phyloP scores from a whole-genome alignment of 768 basidiomycete species.

The Nidularia sp. region DNA sequence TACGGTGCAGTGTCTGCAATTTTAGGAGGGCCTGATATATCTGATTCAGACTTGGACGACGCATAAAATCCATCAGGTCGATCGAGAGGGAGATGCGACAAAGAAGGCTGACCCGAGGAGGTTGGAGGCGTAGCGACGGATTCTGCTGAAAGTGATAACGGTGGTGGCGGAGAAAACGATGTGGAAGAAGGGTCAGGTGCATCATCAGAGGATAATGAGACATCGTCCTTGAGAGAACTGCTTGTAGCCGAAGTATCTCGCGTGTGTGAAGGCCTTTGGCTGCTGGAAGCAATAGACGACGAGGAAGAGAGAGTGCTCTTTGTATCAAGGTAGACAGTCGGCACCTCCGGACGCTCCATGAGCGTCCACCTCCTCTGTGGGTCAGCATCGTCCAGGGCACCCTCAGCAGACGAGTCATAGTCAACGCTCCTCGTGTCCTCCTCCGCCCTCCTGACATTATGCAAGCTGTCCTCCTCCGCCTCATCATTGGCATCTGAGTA shows the following conservation, averaged over 20 bases:
- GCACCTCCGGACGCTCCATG: constrained; percentile 19
- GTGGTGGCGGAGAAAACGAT: constrained; percentile 30
- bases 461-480: constrained; percentile 19
- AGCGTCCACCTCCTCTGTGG: constrained; percentile 9
- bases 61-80: constrained; percentile 14
- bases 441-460: constrained; percentile 16
- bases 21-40: constrained; percentile 16
- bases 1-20: constrained; percentile 21
- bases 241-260: constrained; percentile 1
- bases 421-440: constrained; percentile 25
- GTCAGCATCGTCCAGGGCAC: constrained; percentile 10
- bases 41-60: constrained; percentile 12
- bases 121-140: constrained; percentile 53
- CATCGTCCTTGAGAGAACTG: constrained; percentile 11
- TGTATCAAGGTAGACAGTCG: constrained; percentile 34
- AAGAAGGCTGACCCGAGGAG: constrained; percentile 46
- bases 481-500: constrained; percentile 21
- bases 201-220: constrained; percentile 24
- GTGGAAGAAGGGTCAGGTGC: constrained; percentile 10
- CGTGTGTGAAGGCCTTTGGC: constrained; percentile 3
- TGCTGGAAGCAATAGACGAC: constrained; percentile 19
- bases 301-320: constrained; percentile 22
- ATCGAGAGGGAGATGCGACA: constrained; percentile 28
- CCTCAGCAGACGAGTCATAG: constrained; percentile 32
- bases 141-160: constrained; percentile 55